Evolutionary conservation across 768 basidiomycete species (phyloP), one percentile per base, ranked within the genome.

Genomic region (Boletus vinaceobasis): DNA sequence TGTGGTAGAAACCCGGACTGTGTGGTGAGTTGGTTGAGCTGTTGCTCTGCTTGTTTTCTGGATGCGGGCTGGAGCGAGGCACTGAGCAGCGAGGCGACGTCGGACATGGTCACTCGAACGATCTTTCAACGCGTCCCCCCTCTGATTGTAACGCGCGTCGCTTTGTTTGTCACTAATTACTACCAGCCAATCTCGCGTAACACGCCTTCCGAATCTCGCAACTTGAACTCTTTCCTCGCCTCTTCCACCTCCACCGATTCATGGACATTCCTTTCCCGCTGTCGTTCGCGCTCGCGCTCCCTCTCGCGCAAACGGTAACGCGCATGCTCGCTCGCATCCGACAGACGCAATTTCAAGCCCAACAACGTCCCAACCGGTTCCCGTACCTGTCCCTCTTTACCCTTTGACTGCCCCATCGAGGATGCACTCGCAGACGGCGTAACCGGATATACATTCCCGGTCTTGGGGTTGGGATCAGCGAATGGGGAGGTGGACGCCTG

Each of bases 1-100:
- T 87, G 81, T 3, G 82, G 74, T 13, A 93, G 79, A 71, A 98
- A 99, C 10, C 88, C 89, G 2, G 80, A 79, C 62, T 94, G 88
- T 6, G 72, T 55, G 59, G 90, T 89, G 60, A 87, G 77, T 26
- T 79, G 70, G 55, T 77, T 72, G 7, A 99, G 85, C 56, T 76
- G 83, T 32, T 86, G 83, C 65, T 98, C 96, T 0, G 96, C 93
- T 49, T 86, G 77, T 70, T 91, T 90, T 56, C 92, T 75, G 0
- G 84, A 83, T 14, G 77, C 62, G 19, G 91, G 85, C 59, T 85
- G 73, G 53, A 91, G 76, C 43, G 90, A 88, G 7, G 86, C 82
- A 51, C 85, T 75, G 59, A 96, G 80, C 61, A 93, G 78, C 55
- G 80, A 66, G 56, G 90, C 72, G 53, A 91, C 75, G 67, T 88